Conservation (phyloP, 176 grass and related monocot species). For the Panicum miliaceum region DNA sequence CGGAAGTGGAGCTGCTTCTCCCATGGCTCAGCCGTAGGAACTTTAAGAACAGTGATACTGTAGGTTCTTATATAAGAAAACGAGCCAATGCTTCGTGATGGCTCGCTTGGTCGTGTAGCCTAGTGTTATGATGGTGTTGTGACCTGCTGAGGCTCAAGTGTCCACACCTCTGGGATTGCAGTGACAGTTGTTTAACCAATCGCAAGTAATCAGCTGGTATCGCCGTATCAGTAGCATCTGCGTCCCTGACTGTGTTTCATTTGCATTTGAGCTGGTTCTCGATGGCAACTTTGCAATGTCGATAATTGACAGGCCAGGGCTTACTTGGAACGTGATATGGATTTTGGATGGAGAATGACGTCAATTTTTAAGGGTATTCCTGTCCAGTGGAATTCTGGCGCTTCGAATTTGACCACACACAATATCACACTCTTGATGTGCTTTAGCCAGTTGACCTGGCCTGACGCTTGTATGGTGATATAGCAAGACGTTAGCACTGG, state of each 20-base stretch:
- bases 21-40: conserved; percentile 23
- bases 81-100: conserved; percentile 28
- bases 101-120: neutral
- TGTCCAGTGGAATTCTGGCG: no score
- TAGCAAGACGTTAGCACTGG: no score
- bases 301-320: neutral
- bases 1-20: conserved; percentile 1
- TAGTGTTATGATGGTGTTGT: neutral
- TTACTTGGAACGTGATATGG: neutral
- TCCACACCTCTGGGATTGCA: neutral
- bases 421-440: no score
- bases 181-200: neutral
- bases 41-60: conserved; percentile 6
- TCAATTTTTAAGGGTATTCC: no score
- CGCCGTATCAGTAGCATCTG: neutral
- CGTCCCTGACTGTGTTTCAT: neutral
- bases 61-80: conserved; percentile 3
- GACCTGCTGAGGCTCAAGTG: neutral
- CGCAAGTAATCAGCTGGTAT: neutral
- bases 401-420: no score
- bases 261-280: neutral
- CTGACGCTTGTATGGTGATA: no score
- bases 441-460: no score
- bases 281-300: neutral
- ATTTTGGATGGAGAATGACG: no score